Base-by-base conservation (phyloP, 495 filamentous ascomycete genomes). In the Xylaria grammica region DNA sequence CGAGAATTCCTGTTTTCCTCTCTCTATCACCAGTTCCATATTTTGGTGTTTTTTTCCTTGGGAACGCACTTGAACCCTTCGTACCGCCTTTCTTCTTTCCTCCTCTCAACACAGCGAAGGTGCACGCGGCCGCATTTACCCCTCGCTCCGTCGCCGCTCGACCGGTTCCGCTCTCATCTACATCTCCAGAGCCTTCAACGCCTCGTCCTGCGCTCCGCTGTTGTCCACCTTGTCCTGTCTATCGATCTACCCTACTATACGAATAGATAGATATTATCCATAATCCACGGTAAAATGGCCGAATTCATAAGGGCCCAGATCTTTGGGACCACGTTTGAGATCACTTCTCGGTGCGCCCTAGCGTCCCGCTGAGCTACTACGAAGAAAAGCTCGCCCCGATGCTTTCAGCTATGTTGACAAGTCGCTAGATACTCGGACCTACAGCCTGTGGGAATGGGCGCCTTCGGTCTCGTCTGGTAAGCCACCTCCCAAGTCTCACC, bases 271-370 rank as follows among this genome's bases (percentile, higher is more conserved):
- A 44, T 55, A 27, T 46, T 50, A 51, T 56, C 57, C 56, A 61
- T 62, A 38, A 4, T 46, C 65, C 58, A 70, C 68, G 70, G 72
- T 77, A 84, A 73, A 69, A 97, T 97, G 94, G 94, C 94, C 75
- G 95, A 98, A 88, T 99, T 99, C 81, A 93, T 98, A 71, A 91
- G 95, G 77, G 94, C 95, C 73, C 93, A 97, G 87, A 98, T 99
- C 77, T 99, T 99, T 75, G 96, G 95, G 77, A 98, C 96, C 55
- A 97, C 95, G 67, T 99, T 99, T 73, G 95, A 99, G 86, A 99
- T 99, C 80, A 99, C 95, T 66, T 97, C 94, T 84, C 90, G 95
- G 94, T 97, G 86, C 70, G 81, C 63, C 50, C 49, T 38, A 62
- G 32, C 36, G 22, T 29, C 22, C 60, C 67, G 59, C 48, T 11